phyloP scores from a whole-genome alignment of 1,284 basidiomycete species.

The Papiliotrema terrestris region DNA sequence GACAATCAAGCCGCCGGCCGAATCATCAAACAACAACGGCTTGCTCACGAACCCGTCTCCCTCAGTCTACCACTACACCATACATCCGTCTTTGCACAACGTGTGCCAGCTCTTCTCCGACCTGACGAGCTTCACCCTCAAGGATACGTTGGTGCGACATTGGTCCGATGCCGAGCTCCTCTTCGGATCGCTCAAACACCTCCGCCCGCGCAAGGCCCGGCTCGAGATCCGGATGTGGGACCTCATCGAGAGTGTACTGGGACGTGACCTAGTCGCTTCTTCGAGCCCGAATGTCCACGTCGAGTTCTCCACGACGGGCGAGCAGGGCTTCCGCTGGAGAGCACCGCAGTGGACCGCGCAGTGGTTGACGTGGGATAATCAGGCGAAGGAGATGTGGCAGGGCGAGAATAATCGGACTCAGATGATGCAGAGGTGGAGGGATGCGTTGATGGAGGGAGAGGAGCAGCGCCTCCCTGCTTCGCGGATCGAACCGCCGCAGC shows the following conservation, averaged over 20 bases:
- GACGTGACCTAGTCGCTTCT: conserved; percentile 20
- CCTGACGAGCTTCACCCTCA: conserved; percentile 20
- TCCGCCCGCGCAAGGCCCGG: conserved; percentile 23
- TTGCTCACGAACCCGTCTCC: too few relatives aligned
- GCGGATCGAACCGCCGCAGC: conserved; percentile 11
- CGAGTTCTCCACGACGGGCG: background rate
- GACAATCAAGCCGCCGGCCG: background rate
- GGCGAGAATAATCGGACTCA: background rate
- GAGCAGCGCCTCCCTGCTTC: conserved; percentile 17
- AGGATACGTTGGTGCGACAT: conserved; percentile 22
- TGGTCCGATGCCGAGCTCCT: conserved; percentile 13
- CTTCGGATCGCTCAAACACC: conserved; percentile 15
- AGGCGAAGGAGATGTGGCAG: background rate
- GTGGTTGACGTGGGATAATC: background rate
- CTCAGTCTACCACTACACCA: conserved; percentile 6
- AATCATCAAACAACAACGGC: too few relatives aligned
- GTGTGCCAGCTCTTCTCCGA: conserved; percentile 13
- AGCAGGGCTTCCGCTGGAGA: too few relatives aligned
- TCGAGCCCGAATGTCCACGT: conserved; percentile 8
- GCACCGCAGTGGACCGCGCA: too few relatives aligned
- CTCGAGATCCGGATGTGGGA: conserved; percentile 32
- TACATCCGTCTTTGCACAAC: conserved; percentile 11
- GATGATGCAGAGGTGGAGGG: conserved; percentile 15
- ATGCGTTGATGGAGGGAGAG: conserved; percentile 12
- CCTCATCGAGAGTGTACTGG: conserved; percentile 17